Conservation (phyloP, 2,329 filamentous ascomycete genomes). For the Pseudogymnoascus sp. region DNA sequence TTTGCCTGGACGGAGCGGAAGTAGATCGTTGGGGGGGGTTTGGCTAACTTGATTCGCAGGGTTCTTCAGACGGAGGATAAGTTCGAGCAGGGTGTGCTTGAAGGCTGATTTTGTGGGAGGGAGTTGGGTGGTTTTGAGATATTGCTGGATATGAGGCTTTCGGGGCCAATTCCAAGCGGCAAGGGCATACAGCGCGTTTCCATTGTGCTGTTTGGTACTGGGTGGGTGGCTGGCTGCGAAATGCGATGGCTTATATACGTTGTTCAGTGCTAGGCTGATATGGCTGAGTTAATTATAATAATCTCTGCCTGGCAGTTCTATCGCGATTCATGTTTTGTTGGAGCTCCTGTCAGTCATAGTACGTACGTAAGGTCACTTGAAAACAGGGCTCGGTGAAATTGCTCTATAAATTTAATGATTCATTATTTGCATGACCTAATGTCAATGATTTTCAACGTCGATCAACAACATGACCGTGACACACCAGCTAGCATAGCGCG, state of each 20-base stretch:
- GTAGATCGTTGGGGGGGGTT: not conserved
- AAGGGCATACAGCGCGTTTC: not conserved
- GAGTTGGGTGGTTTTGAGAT: not conserved
- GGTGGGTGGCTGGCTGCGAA: not conserved
- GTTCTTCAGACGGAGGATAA: not conserved
- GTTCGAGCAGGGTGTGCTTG: conserved; percentile 1
- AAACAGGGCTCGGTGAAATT: not conserved
- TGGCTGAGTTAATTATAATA: not conserved
- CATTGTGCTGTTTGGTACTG: not conserved
- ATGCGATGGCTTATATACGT: not conserved
- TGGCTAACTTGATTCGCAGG: not conserved
- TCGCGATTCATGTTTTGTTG: not conserved
- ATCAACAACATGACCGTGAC: conserved; percentile 1
- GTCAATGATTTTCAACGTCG: conserved; percentile 1
- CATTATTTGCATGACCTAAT: conserved; percentile 6
- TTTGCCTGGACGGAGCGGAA: not conserved
- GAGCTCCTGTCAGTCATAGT: not conserved
- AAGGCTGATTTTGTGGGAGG: not conserved
- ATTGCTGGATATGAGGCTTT: not conserved
- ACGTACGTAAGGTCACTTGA: not conserved
- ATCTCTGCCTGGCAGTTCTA: not conserved
- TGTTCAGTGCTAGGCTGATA: not conserved
- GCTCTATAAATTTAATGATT: conserved; percentile 4
- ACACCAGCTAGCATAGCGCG: conserved; percentile 2
- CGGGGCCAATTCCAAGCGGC: not conserved